Base-by-base conservation (phyloP, 1,284 basidiomycete species). In the Ganoderma lucidum region DNA sequence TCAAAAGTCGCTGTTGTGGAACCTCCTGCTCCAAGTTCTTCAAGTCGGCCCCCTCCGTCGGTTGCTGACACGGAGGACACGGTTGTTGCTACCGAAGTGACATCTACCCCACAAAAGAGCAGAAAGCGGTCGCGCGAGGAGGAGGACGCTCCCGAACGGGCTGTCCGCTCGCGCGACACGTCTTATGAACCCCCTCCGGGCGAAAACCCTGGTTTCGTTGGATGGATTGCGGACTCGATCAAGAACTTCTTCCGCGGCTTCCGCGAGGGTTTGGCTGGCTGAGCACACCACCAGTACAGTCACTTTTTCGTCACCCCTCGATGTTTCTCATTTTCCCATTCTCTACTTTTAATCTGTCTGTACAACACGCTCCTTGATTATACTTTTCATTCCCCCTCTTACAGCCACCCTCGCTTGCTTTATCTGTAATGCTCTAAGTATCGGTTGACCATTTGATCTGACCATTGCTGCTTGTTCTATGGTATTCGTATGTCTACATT, bases 221-320 rank as follows among this genome's bases (percentile, higher is more conserved):
- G 85, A 55, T 90, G 88, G 90, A 82, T 92, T 71, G 78, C 87
- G 73, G 80, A 85, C 55, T 90, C 90, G 3, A 82, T 92, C 78
- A 85, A 85, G 77, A 86, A 85, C 23, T 91, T 92, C 77, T 81
- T 89, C 66, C 83, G 84, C 71, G 90, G 90, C 15, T 91, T 92
- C 80, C 86, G 85, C 74, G 88, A 89, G 78, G 88, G 88, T 68
- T 75, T 89, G 75, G 76, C 75, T 64, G 67, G 70, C 32, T 70
- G 66, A 71, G 63, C 30, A 19, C 42, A 4, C 4, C 14, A 59
- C 42, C 19, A 42, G 9, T 42, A 30, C 35, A 32, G 23, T 32
- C 23, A 48, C n/a, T 32, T 45, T 19, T 51, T 37, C 8, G 35
- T 35, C 8, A n/a, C 59, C 32, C 28, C 14, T 62, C 56, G 6